Evolutionary conservation across 2,329 filamentous ascomycete species (phyloP), one percentile per base, ranked within the genome.

Genomic region (Ascomycota sp.): DNA sequence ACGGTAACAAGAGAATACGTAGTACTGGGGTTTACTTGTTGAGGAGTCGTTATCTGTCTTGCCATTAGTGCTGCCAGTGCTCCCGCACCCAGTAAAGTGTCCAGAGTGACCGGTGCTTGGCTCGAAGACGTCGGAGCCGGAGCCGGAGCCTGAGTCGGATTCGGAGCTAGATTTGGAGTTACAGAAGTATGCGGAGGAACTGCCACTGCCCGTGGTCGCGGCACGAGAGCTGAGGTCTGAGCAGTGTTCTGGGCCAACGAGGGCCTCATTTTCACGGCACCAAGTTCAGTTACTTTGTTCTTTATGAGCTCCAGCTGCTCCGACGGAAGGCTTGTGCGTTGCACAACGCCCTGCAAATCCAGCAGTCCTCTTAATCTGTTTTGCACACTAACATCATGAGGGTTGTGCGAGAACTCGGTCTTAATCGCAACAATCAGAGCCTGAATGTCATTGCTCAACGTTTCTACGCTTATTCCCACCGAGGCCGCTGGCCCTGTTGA

Each of bases 221-320:
- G 44, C 35, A 50, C 44, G 39, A 47, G 49, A 43, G 48, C 43
- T 43, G 50, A 53, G 46, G 51, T 52, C 41, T 55, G 52, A 40
- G 48, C 45, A 43, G 48, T 40, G 37, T 46, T 48, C 43, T 53
- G 57, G 45, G 52, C 49, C 44, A 53, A 48, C 38, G 51, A 41
- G 30, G 61, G 61, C 51, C 60, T 63, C 51, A 70, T 59, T 46
- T 64, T 65, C 68, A 67, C 55, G 61, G 70, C 46, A 52, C 51
- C 68, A 51, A 93, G 66, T 52, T 74, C 71, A 51, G 76, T 72
- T 52, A 94, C 74, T 65, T 89, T 81, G 49, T 76, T 74, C 53
- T 76, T 80, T 53, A 93, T 78, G 50, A 78, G 69, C 53, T 78
- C 72, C 48, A 93, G 65, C 57, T 92, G 79, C 45, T 85, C 75